Evolutionary conservation across 2,329 filamentous ascomycete species (phyloP), one percentile per base, ranked within the genome.

Genomic region (Colletotrichum eremochloae): DNA sequence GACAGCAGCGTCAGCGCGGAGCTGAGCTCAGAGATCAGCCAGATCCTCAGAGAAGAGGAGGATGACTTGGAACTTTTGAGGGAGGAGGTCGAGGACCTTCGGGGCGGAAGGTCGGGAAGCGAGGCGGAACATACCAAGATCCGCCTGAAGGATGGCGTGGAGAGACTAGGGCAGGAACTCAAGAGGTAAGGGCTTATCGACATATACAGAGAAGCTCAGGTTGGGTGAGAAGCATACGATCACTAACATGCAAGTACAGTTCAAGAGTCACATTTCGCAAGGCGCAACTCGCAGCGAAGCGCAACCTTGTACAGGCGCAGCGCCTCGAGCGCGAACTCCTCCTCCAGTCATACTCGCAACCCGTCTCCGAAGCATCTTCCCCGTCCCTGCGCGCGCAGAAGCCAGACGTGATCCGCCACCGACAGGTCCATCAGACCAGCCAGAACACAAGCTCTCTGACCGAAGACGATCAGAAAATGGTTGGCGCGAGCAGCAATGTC

Each of bases 11-110:
- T 87, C 46, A 90, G 92, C 68, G 81, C 91, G 29, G 95, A 97
- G 82, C 88, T 98, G 44, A 90, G 90, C 75, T 86, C 89, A 31
- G 95, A 98, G 80, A 97, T 98, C 74, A 91, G 92, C 75, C 91
- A 94, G 77, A 88, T 89, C 24, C 82, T 98, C 73, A 92, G 94
- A 76, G 91, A 93, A 69, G 89, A 93, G 62, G 92, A 97, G 77
- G 94, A 97, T 74, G 94, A 97, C 71, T 88, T 96, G 75, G 95
- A 97, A 80, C 82, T 96, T 24, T 79, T 98, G 44, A 86, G 86
- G 60, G 94, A 96, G 79, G 95, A 97, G 77, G 87, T 94, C 38
- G 89, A 93, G 73, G 94, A 94, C 76, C 82, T 95, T 36, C 85
- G 88, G 46, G 80, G 85, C 3, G 85, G 85, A 2, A 81, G 80